A percentile compares a stretch with the other conserved stretches of the same genome.
These are phyloP conservation scores for Cryptosporidium muris DNA, from an alignment of 169 alveolate genomes.

Conservation along the genomic window DNA sequence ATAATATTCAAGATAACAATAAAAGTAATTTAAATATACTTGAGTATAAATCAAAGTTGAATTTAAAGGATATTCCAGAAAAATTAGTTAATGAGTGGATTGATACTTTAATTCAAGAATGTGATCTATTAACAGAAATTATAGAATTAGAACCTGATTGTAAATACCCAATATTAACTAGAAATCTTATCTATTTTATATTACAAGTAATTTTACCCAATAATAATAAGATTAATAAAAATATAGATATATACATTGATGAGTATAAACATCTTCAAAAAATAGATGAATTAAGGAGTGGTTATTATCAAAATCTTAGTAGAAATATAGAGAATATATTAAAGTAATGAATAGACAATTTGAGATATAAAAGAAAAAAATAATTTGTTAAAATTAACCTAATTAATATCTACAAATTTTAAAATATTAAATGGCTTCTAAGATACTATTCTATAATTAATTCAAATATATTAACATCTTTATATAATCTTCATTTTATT, in stretches of 20 bases:
- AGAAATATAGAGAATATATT: neutral
- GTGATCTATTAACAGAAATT: conserved; percentile 10
- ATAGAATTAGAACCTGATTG: conserved; percentile 37
- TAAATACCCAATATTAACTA: conserved; percentile 53
- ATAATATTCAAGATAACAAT: neutral
- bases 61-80: neutral
- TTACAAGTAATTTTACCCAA: conserved; percentile 6
- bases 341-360: neutral
- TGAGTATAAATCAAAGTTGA: conserved; percentile 14
- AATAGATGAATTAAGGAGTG: conserved; percentile 39
- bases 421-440: too few relatives aligned
- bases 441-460: too few relatives aligned
- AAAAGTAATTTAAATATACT: neutral
- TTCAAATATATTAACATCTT: too few relatives aligned
- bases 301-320: conserved; percentile 15
- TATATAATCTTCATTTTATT: too few relatives aligned
- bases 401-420: too few relatives aligned
- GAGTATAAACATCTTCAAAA: neutral
- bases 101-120: neutral
- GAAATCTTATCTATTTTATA: conserved; percentile 11
- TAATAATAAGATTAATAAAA: neutral
- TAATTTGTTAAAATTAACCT: too few relatives aligned
- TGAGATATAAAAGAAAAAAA: too few relatives aligned
- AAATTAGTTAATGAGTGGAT: neutral
- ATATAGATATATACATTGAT: neutral